phyloP scores from a whole-genome alignment of 805 yeast species.

The baker's yeast (Saccharomyces cerevisiae) region DNA sequence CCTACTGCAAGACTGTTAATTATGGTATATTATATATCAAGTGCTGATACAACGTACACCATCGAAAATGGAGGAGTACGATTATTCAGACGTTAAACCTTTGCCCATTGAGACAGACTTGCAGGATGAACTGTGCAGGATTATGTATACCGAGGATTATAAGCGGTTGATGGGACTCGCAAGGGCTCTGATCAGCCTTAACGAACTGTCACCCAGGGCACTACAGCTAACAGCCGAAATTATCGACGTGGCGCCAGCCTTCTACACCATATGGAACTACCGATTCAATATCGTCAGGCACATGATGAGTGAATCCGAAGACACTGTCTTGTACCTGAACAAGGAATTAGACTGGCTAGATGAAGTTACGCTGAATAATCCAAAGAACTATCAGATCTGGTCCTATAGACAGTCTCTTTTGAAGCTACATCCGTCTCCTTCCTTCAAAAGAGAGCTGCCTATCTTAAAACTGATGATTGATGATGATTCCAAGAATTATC shows the following conservation, averaged over 20 bases:
- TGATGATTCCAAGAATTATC: conserved; percentile 85
- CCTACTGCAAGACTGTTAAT: not conserved
- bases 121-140: conserved; percentile 44
- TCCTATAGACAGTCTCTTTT: conserved; percentile 72
- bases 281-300: conserved; percentile 44
- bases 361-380: conserved; percentile 59
- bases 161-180: conserved; percentile 50
- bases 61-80: conserved; percentile 16
- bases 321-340: conserved; percentile 13
- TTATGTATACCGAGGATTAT: conserved; percentile 68
- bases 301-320: conserved; percentile 27
- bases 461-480: conserved; percentile 59
- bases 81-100: conserved; percentile 39
- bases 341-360: conserved; percentile 77
- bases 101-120: conserved; percentile 37
- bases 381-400: conserved; percentile 97
- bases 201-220: conserved; percentile 67
- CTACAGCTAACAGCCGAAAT: conserved; percentile 55
- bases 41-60: not conserved
- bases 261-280: conserved; percentile 84
- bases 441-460: conserved; percentile 49
- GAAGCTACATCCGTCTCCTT: conserved; percentile 28
- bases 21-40: not conserved
- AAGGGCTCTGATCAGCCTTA: conserved; percentile 46
- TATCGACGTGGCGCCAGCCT: conserved; percentile 71